These are phyloP conservation scores for Carpinus fangiana DNA, from an alignment of 306 rosid species.

Conservation along the genomic window DNA sequence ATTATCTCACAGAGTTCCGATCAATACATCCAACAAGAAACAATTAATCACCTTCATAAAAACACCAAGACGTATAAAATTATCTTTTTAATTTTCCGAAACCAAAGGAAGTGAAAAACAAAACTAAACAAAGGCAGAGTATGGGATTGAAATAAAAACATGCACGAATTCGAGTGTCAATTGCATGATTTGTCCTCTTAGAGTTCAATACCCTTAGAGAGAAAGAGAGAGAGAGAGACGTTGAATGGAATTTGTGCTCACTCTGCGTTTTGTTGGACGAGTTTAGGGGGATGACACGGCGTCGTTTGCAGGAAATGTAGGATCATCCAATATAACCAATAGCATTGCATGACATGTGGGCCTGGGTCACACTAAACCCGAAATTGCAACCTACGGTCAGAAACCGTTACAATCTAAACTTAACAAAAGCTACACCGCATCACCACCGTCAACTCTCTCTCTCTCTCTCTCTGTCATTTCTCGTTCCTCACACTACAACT, in stretches of 20 bases:
- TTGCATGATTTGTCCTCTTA: constrained; percentile 46
- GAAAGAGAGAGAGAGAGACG: not conserved
- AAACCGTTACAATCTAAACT: not conserved
- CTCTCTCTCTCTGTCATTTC: not conserved
- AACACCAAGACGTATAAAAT: not conserved
- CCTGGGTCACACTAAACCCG: not conserved
- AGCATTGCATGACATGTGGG: not conserved
- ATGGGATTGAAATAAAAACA: not conserved
- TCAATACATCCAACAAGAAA: not conserved
- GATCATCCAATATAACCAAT: not conserved
- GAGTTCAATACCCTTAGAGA: constrained; percentile 29
- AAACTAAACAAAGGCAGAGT: not conserved
- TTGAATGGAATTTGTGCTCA: not conserved
- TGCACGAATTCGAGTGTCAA: constrained; percentile 86
- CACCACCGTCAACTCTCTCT: not conserved
- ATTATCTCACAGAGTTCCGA: not conserved
- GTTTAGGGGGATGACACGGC: not conserved
- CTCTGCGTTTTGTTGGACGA: not conserved
- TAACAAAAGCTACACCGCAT: not conserved
- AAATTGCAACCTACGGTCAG: not conserved
- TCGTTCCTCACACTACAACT: constrained; percentile 6
- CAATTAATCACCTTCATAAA: not conserved
- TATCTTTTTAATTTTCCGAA: not conserved
- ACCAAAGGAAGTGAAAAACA: not conserved
- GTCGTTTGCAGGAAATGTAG: not conserved